These are phyloP conservation scores for Pneumocystis carinii DNA, from an alignment of 1,139 yeast genomes.

Conservation along the genomic window DNA sequence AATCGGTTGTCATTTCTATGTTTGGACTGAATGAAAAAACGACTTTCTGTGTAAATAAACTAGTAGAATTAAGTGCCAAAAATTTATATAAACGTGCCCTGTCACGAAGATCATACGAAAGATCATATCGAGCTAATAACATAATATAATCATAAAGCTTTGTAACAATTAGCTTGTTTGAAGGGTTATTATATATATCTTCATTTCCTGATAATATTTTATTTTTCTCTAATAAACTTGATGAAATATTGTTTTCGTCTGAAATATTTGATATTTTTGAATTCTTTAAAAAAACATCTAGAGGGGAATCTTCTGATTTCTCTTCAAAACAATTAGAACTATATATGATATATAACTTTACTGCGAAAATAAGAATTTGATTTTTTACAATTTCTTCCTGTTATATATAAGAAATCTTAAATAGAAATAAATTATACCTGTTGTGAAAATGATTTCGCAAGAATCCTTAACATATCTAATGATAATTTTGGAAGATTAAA, in stretches of 20 bases:
- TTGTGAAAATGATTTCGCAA: constrained; percentile 41
- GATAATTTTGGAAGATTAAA: constrained; percentile 37
- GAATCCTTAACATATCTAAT: constrained; percentile 58
- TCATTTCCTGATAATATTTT: constrained; percentile 7
- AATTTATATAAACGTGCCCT: constrained; percentile 60
- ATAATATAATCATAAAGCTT: constrained; percentile 44
- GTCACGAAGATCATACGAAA: constrained; percentile 67
- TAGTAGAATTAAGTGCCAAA: constrained; percentile 27
- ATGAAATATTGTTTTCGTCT: constrained; percentile 6
- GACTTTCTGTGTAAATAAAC: constrained; percentile 43
- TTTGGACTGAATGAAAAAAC: constrained; percentile 63
- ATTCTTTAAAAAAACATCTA: background rate
- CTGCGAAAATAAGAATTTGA: constrained; percentile 57
- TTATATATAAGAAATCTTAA: background rate
- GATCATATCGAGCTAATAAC: constrained; percentile 59
- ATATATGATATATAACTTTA: constrained; percentile 45
- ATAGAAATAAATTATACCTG: constrained; percentile 27
- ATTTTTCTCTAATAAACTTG: constrained; percentile 11
- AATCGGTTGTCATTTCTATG: constrained; percentile 28
- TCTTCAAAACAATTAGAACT: constrained; percentile 1
- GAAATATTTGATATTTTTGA: background rate
- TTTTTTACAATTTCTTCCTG: constrained; percentile 37
- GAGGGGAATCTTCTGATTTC: background rate
- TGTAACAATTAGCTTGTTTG: constrained; percentile 17
- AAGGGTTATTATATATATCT: constrained; percentile 18